Evolutionary conservation across 2,329 filamentous ascomycete genomes (phyloP), one percentile per base, ranked within the genome.

Genomic region (Mycosphaerella sp.): DNA sequence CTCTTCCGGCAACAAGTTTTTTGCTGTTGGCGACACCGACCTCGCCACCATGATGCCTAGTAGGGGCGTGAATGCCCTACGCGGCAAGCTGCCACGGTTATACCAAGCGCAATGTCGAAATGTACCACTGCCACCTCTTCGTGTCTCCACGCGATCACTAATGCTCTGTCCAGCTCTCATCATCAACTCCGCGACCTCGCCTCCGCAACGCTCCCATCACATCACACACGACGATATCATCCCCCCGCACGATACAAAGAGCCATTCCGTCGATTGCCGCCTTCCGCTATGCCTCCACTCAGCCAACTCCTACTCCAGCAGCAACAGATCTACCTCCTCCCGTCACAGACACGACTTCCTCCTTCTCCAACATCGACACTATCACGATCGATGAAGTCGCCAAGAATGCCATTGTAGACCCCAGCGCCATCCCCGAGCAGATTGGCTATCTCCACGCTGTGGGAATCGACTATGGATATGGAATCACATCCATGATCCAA

Each of bases 391-490:
- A 71, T 25, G 63, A 64, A 18, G 60, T 72, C 10, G 64, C 21
- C 7, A 44, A 49, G 13, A n/a, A 40, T 17, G 49, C 52, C 21
- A 46, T 53, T 25, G 44, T 47, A 25, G 53, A 53, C 21, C 42
- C 52, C 4, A 34, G 43, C 7, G 44, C 51, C 55, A 79, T 89
- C 56, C 81, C 86, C 32, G 86, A 91, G 64, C 76, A 81, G 44
- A 80, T 95, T 52, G 93, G 93, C 56, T 96, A 90, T 64, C 75
- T 98, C 52, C 81, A 87, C 60, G 78, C 81, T 6, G 75, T 97
- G 9, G 93, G 93, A 3, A 74, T 98, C 17, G 87, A 97, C 62
- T 97, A 85, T 64, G 89, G 91, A 65, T 90, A 75, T 74, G 91
- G 91, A 13, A 81, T 87, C 4, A 87, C 89, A 0, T 73, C 83